Evolutionary conservation across 495 filamentous ascomycete genomes (phyloP), one percentile per base, ranked within the genome.

Genomic region (Massariosphaeria phaeospora): DNA sequence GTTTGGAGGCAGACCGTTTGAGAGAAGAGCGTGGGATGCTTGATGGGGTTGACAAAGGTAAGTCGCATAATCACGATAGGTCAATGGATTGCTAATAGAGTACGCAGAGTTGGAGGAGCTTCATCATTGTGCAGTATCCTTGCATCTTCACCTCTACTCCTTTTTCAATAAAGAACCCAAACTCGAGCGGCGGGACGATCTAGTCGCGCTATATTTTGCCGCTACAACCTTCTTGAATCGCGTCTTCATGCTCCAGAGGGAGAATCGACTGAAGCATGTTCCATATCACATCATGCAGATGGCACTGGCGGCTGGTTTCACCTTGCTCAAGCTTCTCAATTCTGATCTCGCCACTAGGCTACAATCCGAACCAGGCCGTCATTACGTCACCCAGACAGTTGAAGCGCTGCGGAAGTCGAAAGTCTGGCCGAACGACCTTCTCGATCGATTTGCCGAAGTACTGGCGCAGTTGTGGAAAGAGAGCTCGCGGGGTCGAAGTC

Each of bases 241-340:
- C 36, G 81, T 85, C 12, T 79, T 91, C 62, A 76, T 79, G 13
- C 70, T 84, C 2, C 77, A 83, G 57, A 72, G 75, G 0, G 33
- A 67, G 69, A 47, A 69, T 71, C 39, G 59, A 45, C 63, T 96
- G 11, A 75, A 75, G 17, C 89, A 86, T 63, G 80, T 84, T 15
- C 87, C 87, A 34, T 90, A 91, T 65, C 95, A 95, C 67, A 78
- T 95, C 48, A 84, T 90, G 61, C 90, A 95, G 70, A 95, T 95
- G 85, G 83, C 94, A 63, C 83, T 94, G 31, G 90, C 89, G 31
- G 87, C 82, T 1, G 88, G 87, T 13, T 94, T 91, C 64, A 84
- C 87, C 3, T 69, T 96, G 31, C 73, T 94, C 45, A 95, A 95
- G 67, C 75, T 96, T 25, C 77, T 90, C 66, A 86, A 88, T 64